phyloP scores from a whole-genome alignment of 129 eudicot genomes.

The Ambrosia artemisiifolia region DNA sequence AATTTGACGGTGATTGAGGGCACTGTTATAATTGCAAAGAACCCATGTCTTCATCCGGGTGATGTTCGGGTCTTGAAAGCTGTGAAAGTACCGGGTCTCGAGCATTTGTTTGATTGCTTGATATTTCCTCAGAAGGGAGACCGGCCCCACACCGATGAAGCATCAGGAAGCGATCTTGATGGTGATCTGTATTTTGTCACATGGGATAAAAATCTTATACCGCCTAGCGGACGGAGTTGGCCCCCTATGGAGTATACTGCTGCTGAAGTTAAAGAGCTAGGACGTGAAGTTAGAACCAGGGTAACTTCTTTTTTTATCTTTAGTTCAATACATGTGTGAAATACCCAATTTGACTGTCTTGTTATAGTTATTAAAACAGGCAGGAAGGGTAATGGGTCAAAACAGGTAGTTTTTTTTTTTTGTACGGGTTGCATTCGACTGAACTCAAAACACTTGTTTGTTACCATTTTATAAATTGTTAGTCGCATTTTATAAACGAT shows the following conservation, averaged over 20 bases:
- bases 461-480: background rate
- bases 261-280: slow-evolving; percentile 3
- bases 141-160: slow-evolving; percentile 17
- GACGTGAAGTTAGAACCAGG: background rate
- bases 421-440: background rate
- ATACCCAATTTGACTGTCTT: background rate
- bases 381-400: background rate
- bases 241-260: slow-evolving; percentile 15
- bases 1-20: slow-evolving; percentile 9
- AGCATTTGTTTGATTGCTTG: slow-evolving; percentile 9
- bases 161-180: slow-evolving; percentile 13
- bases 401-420: background rate
- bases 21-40: slow-evolving; percentile 11
- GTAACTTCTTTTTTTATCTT: background rate
- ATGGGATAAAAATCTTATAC: slow-evolving; percentile 7
- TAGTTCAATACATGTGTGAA: background rate
- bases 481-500: too few species aligned
- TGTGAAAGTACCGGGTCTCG: background rate
- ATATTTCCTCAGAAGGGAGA: slow-evolving; percentile 16
- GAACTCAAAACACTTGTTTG: background rate
- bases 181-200: slow-evolving; percentile 16
- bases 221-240: slow-evolving; percentile 9
- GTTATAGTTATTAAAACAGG: background rate
- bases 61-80: slow-evolving; percentile 8
- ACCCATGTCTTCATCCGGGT: slow-evolving; percentile 14